Evolutionary conservation across 192 early-diverging fungal genomes (phyloP).

Genomic region (Podila horticola): DNA sequence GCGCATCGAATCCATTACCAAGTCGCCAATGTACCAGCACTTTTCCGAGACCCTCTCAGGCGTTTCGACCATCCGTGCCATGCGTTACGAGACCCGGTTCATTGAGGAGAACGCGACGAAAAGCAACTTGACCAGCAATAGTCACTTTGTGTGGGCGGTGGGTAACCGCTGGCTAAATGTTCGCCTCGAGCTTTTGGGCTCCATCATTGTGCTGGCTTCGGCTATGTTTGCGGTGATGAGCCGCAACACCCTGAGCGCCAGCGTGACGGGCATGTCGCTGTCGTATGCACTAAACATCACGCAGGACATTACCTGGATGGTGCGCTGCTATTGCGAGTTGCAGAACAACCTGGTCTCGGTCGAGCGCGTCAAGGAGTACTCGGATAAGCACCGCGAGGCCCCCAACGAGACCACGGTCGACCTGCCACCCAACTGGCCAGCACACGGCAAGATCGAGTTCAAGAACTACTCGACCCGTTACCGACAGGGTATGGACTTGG

Average conservation of each 20-base stretch:
- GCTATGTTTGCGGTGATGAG: slow-evolving; percentile 70
- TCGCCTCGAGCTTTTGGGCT: slow-evolving; percentile 82
- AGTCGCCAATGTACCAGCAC: slow-evolving; percentile 78
- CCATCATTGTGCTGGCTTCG: slow-evolving; percentile 74
- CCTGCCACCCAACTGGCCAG: slow-evolving; percentile 77
- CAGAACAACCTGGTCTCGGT: slow-evolving; percentile 86
- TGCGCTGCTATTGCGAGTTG: slow-evolving; percentile 72
- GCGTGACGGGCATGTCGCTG: slow-evolving; percentile 83
- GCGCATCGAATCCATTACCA: slow-evolving; percentile 64
- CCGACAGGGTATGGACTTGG: slow-evolving; percentile 80
- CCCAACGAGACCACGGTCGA: slow-evolving; percentile 70
- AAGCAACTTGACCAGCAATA: slow-evolving; percentile 5
- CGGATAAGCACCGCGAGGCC: slow-evolving; percentile 82
- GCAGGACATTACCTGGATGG: slow-evolving; percentile 72
- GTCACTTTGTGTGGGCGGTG: slow-evolving; percentile 27
- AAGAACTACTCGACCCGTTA: slow-evolving; percentile 84
- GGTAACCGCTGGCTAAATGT: slow-evolving; percentile 74
- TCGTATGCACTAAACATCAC: slow-evolving; percentile 85
- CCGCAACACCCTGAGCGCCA: slow-evolving; percentile 64
- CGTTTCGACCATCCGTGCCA: slow-evolving; percentile 84
- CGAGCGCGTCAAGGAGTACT: slow-evolving; percentile 87
- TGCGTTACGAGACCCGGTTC: slow-evolving; percentile 67
- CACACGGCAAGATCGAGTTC: slow-evolving; percentile 79
- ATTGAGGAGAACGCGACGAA: slow-evolving; percentile 53
- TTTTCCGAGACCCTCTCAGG: slow-evolving; percentile 83